A percentile compares a stretch with the other conserved stretches of the same genome.
phyloP scores from a whole-genome alignment of 2,329 filamentous ascomycete genomes.

The Ciborinia camelliae region DNA sequence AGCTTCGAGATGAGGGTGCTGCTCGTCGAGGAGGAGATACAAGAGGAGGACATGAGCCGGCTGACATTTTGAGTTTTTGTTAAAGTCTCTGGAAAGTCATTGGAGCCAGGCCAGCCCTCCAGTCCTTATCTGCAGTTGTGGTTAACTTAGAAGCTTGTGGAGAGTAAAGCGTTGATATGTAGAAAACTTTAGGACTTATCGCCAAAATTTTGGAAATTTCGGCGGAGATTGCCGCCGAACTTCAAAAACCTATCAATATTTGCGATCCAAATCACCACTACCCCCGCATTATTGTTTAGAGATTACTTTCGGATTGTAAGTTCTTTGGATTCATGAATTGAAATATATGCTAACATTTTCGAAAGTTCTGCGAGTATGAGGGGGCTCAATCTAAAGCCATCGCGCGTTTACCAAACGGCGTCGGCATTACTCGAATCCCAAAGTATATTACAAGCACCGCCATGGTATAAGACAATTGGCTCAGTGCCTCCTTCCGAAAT shows the following conservation, averaged over 20 bases:
- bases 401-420: slow-evolving; percentile 48
- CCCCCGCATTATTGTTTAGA: slow-evolving; percentile 10
- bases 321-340: background rate
- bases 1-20: slow-evolving; percentile 47
- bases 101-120: slow-evolving; percentile 21
- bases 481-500: slow-evolving; percentile 54
- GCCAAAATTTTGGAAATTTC: slow-evolving; percentile 14
- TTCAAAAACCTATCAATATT: slow-evolving; percentile 15
- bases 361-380: slow-evolving; percentile 28
- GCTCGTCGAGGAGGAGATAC: slow-evolving; percentile 48
- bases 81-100: slow-evolving; percentile 30
- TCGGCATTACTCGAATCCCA: slow-evolving; percentile 44
- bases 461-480: slow-evolving; percentile 38
- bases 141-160: slow-evolving; percentile 15
- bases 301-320: slow-evolving; percentile 6
- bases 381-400: slow-evolving; percentile 40
- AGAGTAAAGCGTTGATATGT: slow-evolving; percentile 16
- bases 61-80: slow-evolving; percentile 52
- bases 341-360: background rate
- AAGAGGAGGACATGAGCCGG: slow-evolving; percentile 61
- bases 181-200: slow-evolving; percentile 13
- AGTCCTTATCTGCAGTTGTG: slow-evolving; percentile 12
- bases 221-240: slow-evolving; percentile 14
- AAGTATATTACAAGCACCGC: slow-evolving; percentile 39
- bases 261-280: slow-evolving; percentile 11